phyloP scores from a whole-genome alignment of 1,284 basidiomycete species.

The Trametes sp. region DNA sequence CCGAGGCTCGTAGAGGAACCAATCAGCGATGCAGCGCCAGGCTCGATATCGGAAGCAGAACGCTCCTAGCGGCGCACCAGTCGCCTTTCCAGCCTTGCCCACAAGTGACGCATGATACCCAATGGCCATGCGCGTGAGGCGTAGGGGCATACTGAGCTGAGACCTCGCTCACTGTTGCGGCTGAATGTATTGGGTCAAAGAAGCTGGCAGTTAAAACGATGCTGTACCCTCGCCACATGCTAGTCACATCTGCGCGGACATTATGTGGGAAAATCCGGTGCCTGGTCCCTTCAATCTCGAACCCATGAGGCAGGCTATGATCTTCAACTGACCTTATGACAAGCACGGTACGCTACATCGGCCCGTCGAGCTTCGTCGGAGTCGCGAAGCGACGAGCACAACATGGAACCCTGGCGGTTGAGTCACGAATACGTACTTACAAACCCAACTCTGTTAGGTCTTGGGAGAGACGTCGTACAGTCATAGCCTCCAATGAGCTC shows the following conservation, averaged over 20 bases:
- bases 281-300: not conserved
- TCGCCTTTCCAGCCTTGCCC: not conserved
- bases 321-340: not conserved
- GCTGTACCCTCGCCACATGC: not conserved
- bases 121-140: too few species aligned
- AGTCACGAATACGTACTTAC: not conserved
- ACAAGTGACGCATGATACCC: not conserved
- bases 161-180: not conserved
- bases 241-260: not conserved
- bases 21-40: too few species aligned
- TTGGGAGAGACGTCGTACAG: not conserved
- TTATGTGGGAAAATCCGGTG: not conserved
- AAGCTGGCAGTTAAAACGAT: not conserved
- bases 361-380: not conserved
- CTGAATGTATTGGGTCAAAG: not conserved
- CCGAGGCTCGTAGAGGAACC: not conserved
- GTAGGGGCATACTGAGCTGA: too few species aligned
- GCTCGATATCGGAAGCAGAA: too few species aligned
- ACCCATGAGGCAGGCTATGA: not conserved
- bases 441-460: not conserved
- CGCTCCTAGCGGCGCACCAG: not conserved
- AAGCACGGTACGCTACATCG: not conserved
- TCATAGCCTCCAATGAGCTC: conserved; percentile 7
- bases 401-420: not conserved
- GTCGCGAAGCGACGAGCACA: not conserved